phyloP scores from a whole-genome alignment of 108 stramenopile genomes.

The Skeletonema grethae region DNA sequence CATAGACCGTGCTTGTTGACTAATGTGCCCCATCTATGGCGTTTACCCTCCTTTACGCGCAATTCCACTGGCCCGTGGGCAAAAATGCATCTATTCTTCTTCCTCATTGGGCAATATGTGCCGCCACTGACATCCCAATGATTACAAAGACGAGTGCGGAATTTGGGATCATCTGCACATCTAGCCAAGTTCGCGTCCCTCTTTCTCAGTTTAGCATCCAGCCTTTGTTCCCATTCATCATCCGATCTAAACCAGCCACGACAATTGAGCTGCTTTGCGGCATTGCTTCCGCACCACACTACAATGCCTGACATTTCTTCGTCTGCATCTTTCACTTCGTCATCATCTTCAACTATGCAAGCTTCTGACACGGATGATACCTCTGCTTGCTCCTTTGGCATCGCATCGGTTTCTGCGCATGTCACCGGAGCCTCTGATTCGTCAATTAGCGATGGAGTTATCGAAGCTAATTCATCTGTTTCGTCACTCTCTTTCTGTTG shows the following conservation, averaged over 20 bases:
- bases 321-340: conserved; percentile 15
- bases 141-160: conserved; percentile 92
- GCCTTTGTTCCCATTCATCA: conserved; percentile 75
- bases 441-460: conserved; percentile 17
- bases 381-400: neutral
- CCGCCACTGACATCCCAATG: conserved; percentile 88
- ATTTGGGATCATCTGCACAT: conserved; percentile 86
- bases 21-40: conserved; percentile 89
- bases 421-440: conserved; percentile 12
- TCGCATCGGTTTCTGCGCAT: neutral
- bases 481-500: conserved; percentile 4
- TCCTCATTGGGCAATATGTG: conserved; percentile 87
- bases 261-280: conserved; percentile 71
- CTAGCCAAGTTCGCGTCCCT: conserved; percentile 73
- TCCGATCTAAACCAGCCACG: conserved; percentile 86
- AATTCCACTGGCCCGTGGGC: conserved; percentile 95
- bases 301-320: conserved; percentile 73
- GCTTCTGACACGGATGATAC: neutral
- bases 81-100: conserved; percentile 92
- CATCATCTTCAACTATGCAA: conserved; percentile 3
- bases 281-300: conserved; percentile 82
- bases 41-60: conserved; percentile 91
- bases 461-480: neutral
- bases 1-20: conserved; percentile 79
- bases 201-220: conserved; percentile 66